These are phyloP conservation scores for Colletotrichum sp. DNA, from an alignment of 2,329 filamentous ascomycete genomes.

Conservation along the genomic window DNA sequence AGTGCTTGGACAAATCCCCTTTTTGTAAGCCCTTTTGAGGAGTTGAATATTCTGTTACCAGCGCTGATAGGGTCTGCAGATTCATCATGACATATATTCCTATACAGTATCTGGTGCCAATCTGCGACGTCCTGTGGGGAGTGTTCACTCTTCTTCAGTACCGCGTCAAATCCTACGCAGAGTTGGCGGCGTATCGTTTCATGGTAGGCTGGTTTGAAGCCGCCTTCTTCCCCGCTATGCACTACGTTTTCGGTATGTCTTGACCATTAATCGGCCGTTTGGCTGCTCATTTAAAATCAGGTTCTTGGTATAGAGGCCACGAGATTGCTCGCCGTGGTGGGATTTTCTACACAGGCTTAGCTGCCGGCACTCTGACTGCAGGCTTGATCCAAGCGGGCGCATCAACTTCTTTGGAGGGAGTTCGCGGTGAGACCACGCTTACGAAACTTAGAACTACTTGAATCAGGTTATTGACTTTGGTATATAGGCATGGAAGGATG, in stretches of 20 bases:
- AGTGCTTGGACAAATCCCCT: slow-evolving; percentile 31
- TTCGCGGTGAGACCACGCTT: slow-evolving; percentile 44
- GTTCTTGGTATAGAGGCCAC: slow-evolving; percentile 53
- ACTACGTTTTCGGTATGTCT: slow-evolving; percentile 24
- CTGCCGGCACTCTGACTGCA: slow-evolving; percentile 47
- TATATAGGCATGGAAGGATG: slow-evolving; percentile 42
- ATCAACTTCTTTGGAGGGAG: slow-evolving; percentile 45
- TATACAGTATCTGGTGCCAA: slow-evolving; percentile 29
- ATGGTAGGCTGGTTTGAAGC: slow-evolving; percentile 36
- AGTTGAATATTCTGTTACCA: rapidly evolving
- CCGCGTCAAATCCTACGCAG: slow-evolving; percentile 24
- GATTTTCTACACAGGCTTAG: slow-evolving; percentile 47
- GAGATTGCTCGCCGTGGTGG: slow-evolving; percentile 42
- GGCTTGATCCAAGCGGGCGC: slow-evolving; percentile 50
- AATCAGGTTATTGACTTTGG: rapidly evolving
- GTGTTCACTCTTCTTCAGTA: slow-evolving; percentile 55
- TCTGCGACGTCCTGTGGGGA: slow-evolving; percentile 56
- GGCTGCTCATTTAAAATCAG: slow-evolving; percentile 45
- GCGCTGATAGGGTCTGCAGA: slow-evolving; percentile 22
- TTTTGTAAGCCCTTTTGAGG: slow-evolving; percentile 22
- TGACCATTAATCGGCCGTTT: rapidly evolving
- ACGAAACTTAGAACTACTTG: not conserved
- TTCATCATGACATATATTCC: slow-evolving; percentile 30
- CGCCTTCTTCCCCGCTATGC: slow-evolving; percentile 34
- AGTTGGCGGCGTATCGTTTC: slow-evolving; percentile 31